Percentiles rank a stretch among this genome's conserved stretches.
phyloP scores from a whole-genome alignment of 352 stramenopile genomes.

The Phytophthora capsici region DNA sequence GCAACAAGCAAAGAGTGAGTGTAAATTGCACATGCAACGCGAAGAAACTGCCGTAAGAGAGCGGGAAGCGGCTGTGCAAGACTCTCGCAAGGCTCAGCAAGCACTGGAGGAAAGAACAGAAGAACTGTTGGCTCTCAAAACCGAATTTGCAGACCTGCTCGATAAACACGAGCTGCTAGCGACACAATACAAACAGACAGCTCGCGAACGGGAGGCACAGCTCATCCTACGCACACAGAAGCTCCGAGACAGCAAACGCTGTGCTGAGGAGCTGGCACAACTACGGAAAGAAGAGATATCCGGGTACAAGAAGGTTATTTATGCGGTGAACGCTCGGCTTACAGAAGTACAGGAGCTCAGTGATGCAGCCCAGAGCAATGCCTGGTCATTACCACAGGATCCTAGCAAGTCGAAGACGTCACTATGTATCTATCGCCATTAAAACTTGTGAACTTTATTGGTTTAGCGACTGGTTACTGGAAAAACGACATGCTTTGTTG shows the following conservation, averaged over 20 bases:
- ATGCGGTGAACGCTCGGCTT: slow-evolving; percentile 65
- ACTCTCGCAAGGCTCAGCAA: slow-evolving; percentile 39
- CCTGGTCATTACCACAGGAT: slow-evolving; percentile 35
- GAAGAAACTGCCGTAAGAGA: slow-evolving; percentile 55
- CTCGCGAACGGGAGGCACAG: slow-evolving; percentile 47
- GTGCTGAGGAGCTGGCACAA: slow-evolving; percentile 55
- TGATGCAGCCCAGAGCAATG: slow-evolving; percentile 34
- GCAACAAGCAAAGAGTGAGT: slow-evolving; percentile 50
- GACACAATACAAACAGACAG: slow-evolving; percentile 50
- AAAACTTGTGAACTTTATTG: slow-evolving; percentile 34
- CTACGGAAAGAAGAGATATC: slow-evolving; percentile 59
- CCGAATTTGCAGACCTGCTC: slow-evolving; percentile 68
- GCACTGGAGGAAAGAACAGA: slow-evolving; percentile 51
- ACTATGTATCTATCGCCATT: slow-evolving; percentile 75
- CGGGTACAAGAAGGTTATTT: slow-evolving; percentile 73
- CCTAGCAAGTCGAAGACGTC: slow-evolving; percentile 46
- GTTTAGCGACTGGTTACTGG: slow-evolving; percentile 2
- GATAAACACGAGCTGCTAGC: slow-evolving; percentile 54
- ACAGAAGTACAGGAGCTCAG: slow-evolving; percentile 53
- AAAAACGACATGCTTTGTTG: slow-evolving; percentile 11
- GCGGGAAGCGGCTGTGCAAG: slow-evolving; percentile 44
- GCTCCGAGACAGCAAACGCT: slow-evolving; percentile 49
- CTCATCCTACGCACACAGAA: slow-evolving; percentile 41
- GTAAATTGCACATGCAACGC: slow-evolving; percentile 49
- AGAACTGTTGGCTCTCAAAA: slow-evolving; percentile 63